These are phyloP conservation scores for Magnusiomyces fungicola DNA, from an alignment of 1,139 yeast genomes.

Conservation along the genomic window DNA sequence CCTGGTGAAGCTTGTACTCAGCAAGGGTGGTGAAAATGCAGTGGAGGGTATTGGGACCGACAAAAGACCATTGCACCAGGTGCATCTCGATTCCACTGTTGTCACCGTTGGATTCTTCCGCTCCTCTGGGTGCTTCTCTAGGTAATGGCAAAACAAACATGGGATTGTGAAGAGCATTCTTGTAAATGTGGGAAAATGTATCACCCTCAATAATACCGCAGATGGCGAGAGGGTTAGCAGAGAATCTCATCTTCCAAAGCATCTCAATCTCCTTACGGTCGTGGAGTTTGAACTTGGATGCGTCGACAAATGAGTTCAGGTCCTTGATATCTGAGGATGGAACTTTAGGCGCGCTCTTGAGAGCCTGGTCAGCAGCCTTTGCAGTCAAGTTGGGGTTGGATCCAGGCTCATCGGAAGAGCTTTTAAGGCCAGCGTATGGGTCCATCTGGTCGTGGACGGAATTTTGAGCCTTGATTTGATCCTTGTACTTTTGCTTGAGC, in stretches of 20 bases:
- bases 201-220: slow-evolving; percentile 55
- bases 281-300: slow-evolving; percentile 50
- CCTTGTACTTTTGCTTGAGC: slow-evolving; percentile 45
- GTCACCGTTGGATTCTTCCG: slow-evolving; percentile 15
- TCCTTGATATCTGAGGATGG: slow-evolving; percentile 50
- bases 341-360: slow-evolving; percentile 12
- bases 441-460: slow-evolving; percentile 31
- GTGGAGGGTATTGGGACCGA: slow-evolving; percentile 77
- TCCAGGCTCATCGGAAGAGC: slow-evolving; percentile 6
- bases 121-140: slow-evolving; percentile 28
- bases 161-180: slow-evolving; percentile 68
- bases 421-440: not conserved
- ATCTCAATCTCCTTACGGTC: slow-evolving; percentile 62
- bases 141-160: slow-evolving; percentile 43
- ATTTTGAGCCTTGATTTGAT: slow-evolving; percentile 50
- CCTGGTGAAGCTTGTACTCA: slow-evolving; percentile 85
- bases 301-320: slow-evolving; percentile 60
- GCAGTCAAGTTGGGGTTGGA: slow-evolving; percentile 17
- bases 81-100: slow-evolving; percentile 69
- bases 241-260: slow-evolving; percentile 87
- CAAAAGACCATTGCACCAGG: slow-evolving; percentile 90
- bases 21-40: slow-evolving; percentile 88
- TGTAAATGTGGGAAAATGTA: slow-evolving; percentile 53
- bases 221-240: slow-evolving; percentile 49
- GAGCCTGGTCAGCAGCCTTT: slow-evolving; percentile 12